Base-by-base conservation (phyloP, 1,284 basidiomycete genomes). In the Melampsora abietis-canadensis region DNA sequence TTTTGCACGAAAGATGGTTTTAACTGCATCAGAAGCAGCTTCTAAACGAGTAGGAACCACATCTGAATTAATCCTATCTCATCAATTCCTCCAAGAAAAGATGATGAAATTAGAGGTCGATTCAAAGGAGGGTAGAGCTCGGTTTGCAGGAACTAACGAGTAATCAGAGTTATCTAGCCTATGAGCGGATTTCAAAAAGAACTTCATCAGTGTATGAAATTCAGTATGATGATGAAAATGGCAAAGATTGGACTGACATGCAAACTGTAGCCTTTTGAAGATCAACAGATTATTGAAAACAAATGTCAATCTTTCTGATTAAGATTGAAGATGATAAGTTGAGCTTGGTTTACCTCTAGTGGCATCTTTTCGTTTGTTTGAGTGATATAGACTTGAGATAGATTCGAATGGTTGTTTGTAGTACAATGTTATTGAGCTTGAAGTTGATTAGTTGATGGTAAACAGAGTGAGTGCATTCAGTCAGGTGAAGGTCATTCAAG, bases 131-230 rank as follows among this genome's bases (percentile, higher is more conserved):
- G 59, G 21, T 24, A 59, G 40, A 17, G 4, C 57, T 66, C 27
- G 51, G 77, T 69, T 5, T 62, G 65, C 24, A 62, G 48, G 59
- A 66, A 70, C 40, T 79, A 91, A 87, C 92, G 94, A 94, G 84
- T 90, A 94, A 83, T 94, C 92, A 4, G 92, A 94, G 82, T 94
- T 94, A 86, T 94, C 92, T 78, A 94, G 88, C 54, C 94, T 87
- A 78, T 10, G 30, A 51, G 46, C 34, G 7, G 14, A 40, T 67
- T 30, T 40, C 27, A 30, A 5, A 5, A 6, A 51, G 30, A 19
- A 44, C 62, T 48, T 34, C 27, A 34, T 27, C 4, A 47, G 27
- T 17, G 19, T 7, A 46, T 62, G 5, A 4, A 24, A 2, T 24
- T 47, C 17, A 51, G 2, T 27, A 31, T 10, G 8, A 4, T n/a